A percentile compares a stretch with the other conserved stretches of the same genome.
phyloP scores from a whole-genome alignment of 371 early-diverging fungal genomes.

The Rhizomucor miehei region DNA sequence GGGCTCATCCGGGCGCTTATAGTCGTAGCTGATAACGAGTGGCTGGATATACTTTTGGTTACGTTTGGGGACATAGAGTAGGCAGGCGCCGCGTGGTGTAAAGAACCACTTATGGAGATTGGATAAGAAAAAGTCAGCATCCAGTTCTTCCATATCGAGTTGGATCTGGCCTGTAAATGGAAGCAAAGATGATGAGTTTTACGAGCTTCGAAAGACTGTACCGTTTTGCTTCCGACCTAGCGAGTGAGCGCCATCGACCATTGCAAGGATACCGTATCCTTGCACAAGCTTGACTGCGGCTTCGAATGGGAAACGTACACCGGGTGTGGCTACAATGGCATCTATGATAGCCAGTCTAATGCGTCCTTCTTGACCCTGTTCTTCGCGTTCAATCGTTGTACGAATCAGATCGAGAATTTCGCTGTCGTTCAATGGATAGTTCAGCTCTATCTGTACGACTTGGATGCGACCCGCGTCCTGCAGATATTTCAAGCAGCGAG shows the following conservation, averaged over 20 bases:
- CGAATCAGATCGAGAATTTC: conserved; percentile 24
- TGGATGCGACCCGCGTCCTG: conserved; percentile 26
- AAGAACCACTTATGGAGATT: conserved; percentile 81
- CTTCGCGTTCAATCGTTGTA: conserved; percentile 14
- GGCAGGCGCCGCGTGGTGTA: conserved; percentile 56
- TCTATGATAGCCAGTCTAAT: conserved; percentile 57
- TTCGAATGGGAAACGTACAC: conserved; percentile 58
- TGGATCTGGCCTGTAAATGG: conserved; percentile 62
- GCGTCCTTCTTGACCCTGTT: conserved; percentile 19
- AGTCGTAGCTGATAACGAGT: conserved; percentile 46
- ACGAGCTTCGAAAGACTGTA: too few species aligned
- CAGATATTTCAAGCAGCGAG: conserved; percentile 30
- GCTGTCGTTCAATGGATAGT: conserved; percentile 28
- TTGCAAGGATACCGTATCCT: conserved; percentile 47
- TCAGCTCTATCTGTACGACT: conserved; percentile 26
- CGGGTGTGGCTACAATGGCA: conserved; percentile 55
- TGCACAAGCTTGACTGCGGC: conserved; percentile 40
- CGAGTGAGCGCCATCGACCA: conserved; percentile 74
- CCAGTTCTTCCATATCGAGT: conserved; percentile 45
- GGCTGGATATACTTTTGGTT: conserved; percentile 54
- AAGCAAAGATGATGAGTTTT: not conserved
- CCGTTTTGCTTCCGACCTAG: conserved; percentile 32
- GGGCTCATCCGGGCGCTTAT: conserved; percentile 19
- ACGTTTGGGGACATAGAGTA: conserved; percentile 53
- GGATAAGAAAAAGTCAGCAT: conserved; percentile 69